Conservation (phyloP, 2,329 filamentous ascomycete species). For the Talaromyces sp. region DNA sequence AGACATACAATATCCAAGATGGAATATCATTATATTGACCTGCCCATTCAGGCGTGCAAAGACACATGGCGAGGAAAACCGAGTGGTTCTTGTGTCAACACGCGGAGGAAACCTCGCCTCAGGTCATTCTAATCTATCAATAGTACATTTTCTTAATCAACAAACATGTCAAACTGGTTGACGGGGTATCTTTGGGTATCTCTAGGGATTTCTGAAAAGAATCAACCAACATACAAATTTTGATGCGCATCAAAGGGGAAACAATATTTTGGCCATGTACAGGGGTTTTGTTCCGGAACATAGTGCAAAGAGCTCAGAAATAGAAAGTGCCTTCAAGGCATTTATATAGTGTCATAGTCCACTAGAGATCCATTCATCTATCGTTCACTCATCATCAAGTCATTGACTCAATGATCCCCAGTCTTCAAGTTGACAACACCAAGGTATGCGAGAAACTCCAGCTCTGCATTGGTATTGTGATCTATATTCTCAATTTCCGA, state of each 20-base stretch:
- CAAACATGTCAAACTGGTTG: neutral
- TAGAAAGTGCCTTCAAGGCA: neutral
- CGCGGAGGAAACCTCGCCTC: conserved; percentile 13
- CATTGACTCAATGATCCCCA: neutral
- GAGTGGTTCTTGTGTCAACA: conserved; percentile 15
- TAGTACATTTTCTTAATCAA: neutral
- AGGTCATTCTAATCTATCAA: conserved; percentile 1
- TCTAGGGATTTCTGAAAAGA: neutral
- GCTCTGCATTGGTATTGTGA: neutral
- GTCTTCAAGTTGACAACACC: neutral
- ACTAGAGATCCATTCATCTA: neutral
- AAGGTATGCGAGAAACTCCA: neutral
- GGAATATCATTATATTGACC: neutral
- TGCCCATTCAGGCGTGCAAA: conserved; percentile 14
- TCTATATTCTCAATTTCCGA: neutral
- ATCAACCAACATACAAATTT: neutral
- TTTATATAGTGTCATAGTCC: neutral
- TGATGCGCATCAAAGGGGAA: conserved; percentile 2
- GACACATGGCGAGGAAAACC: conserved; percentile 11
- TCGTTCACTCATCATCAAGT: neutral
- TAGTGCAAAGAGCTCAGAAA: neutral
- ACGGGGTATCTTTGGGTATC: conserved; percentile 10
- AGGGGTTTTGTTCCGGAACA: conserved; percentile 1
- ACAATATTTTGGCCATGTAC: conserved; percentile 3
- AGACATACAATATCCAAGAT: neutral